Percentiles rank a stretch among this genome's conserved stretches.
These are phyloP conservation scores for Dipsacomyces acuminosporus DNA, from an alignment of 371 early-diverging fungal species.

Conservation along the genomic window DNA sequence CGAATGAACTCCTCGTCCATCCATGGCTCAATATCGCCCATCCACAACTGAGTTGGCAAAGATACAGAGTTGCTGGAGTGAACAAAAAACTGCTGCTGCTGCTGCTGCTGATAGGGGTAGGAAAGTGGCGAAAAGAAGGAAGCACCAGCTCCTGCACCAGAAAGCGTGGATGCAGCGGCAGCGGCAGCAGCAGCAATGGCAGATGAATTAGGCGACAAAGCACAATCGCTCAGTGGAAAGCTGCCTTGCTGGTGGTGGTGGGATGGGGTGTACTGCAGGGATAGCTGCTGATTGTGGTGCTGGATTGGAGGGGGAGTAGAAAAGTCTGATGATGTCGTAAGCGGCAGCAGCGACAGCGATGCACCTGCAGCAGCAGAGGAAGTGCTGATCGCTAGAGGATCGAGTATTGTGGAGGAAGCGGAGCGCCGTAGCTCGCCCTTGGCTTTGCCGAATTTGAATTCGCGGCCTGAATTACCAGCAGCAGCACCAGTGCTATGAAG, in stretches of 20 bases:
- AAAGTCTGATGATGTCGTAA: not conserved
- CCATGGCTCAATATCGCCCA: slow-evolving; percentile 81
- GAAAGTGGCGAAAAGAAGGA: too few relatives aligned
- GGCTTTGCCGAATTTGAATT: not conserved
- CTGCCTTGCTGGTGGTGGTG: not conserved
- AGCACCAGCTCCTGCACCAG: too few relatives aligned
- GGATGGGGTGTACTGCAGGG: not conserved
- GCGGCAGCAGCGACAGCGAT: not conserved
- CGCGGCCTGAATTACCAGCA: not conserved
- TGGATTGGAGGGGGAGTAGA: not conserved
- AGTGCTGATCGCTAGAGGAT: not conserved
- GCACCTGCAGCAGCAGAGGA: not conserved
- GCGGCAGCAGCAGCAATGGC: too few relatives aligned
- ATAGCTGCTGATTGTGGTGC: not conserved
- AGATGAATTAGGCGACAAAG: too few relatives aligned
- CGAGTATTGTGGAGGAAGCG: not conserved
- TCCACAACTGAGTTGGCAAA: slow-evolving; percentile 50
- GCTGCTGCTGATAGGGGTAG: not conserved
- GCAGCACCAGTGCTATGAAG: not conserved
- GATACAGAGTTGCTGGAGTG: too few relatives aligned
- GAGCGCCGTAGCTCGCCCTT: not conserved
- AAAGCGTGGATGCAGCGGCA: too few relatives aligned
- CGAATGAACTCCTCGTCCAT: slow-evolving; percentile 75
- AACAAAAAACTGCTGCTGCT: not conserved
- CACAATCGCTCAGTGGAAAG: too few relatives aligned